Percentiles rank a stretch among this genome's conserved stretches.
phyloP scores from a whole-genome alignment of 768 basidiomycete species.

The Boletellus sp. region DNA sequence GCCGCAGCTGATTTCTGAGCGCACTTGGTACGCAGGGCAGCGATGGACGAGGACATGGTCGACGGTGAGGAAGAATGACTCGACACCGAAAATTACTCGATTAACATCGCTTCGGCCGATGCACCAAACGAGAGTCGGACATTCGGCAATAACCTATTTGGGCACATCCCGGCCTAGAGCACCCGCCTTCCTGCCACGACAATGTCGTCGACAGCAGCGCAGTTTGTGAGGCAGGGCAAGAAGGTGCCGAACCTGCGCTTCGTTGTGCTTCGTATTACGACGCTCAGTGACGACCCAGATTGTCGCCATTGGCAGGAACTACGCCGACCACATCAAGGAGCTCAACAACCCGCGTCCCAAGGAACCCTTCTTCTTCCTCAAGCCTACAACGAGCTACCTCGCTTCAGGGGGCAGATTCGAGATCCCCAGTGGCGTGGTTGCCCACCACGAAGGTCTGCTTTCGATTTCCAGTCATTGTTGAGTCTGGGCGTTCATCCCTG shows the following conservation, averaged over 20 bases:
- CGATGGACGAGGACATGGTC: constrained; percentile 40
- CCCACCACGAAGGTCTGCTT: constrained; percentile 83
- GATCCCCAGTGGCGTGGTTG: constrained; percentile 77
- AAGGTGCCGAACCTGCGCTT: constrained; percentile 32
- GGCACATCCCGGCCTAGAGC: too few species aligned
- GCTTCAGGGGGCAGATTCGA: constrained; percentile 74
- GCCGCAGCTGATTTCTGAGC: constrained; percentile 35
- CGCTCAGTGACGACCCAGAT: constrained; percentile 47
- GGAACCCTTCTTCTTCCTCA: constrained; percentile 98
- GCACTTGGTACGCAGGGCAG: constrained; percentile 40
- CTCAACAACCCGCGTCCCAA: constrained; percentile 79
- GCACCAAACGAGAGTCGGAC: constrained; percentile 20
- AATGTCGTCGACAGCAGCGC: constrained; percentile 34
- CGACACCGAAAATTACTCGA: constrained; percentile 4
- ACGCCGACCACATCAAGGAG: constrained; percentile 88
- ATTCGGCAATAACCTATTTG: too few species aligned
- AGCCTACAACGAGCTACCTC: constrained; percentile 91
- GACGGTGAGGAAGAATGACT: constrained; percentile 13
- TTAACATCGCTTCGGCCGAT: constrained; percentile 25
- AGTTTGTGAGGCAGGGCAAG: constrained; percentile 45
- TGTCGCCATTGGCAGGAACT: constrained; percentile 94
- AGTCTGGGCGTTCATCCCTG: neutral
- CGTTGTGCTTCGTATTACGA: neutral
- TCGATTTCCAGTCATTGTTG: neutral
- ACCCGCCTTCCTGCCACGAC: neutral